Evolutionary conservation across 495 filamentous ascomycete genomes (phyloP), one percentile per base, ranked within the genome.

Genomic region (Clohesyomyces aquaticus): DNA sequence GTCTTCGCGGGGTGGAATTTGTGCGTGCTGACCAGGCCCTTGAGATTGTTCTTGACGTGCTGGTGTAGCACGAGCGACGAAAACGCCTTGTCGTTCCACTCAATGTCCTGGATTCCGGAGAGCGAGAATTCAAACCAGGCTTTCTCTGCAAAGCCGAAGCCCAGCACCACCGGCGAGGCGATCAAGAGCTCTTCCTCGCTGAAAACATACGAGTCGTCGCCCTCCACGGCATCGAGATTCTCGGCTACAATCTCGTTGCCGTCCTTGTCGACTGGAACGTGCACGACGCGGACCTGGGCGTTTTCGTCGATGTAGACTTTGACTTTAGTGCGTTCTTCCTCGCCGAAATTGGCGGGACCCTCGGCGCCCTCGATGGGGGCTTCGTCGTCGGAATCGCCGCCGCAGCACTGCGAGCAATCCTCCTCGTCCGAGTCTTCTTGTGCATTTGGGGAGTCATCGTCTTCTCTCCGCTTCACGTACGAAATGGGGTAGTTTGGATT

Each of bases 71-170:
- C 88, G 18, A 96, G 82, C 2, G 85, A 87, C 58, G 88, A 83
- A 69, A 91, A 94, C 3, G 91, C 91, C n/a, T 83, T 80, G 45
- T 87, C 85, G 70, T 94, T 90, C 88, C 88, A 95, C 32, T 84
- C 78, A 66, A 92, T 93, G 22, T 93, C 89, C 60, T 85, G 86
- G 70, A 97, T 83, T 12, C 89, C 87, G 0, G 88, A 91, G 48
- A 97, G 86, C 21, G 86, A 87, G 68, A 96, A 95, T 75, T 96
- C 91, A 0, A 96, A 83, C 93, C 92, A 97, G 1, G 91, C 77
- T 78, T 96, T 96, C 74, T 96, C 91, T 22, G 81, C 84, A 73
- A 96, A 96, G 10, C 90, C 85, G 69, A 95, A 96, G n/a, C 93
- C 93, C n/a, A 94, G 81, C 0, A 94, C 89, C 3, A 96, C 89